Evolutionary conservation across 352 stramenopile species (phyloP).

Genomic region (Globisporangium radiosum): DNA sequence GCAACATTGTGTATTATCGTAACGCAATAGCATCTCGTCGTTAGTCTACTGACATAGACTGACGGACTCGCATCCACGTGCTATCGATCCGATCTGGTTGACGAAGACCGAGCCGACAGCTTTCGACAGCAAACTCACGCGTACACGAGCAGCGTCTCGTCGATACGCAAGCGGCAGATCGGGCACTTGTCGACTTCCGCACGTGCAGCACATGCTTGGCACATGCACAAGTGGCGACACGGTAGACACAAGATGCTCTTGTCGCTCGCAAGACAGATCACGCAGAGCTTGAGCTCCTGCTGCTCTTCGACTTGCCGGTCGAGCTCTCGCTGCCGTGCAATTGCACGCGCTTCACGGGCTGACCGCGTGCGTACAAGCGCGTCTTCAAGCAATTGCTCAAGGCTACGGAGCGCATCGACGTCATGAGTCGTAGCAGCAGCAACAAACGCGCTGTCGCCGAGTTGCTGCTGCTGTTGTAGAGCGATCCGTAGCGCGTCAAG

Average conservation of each 20-base stretch:
- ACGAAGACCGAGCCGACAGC: too few species aligned
- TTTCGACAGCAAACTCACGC: conserved; percentile 25
- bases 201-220: conserved; percentile 58
- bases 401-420: conserved; percentile 63
- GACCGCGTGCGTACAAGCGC: conserved; percentile 45
- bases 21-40: too few species aligned
- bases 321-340: conserved; percentile 70
- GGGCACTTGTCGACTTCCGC: conserved; percentile 74
- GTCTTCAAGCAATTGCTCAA: conserved; percentile 63
- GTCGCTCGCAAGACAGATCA: conserved; percentile 76
- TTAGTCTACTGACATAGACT: too few species aligned
- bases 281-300: conserved; percentile 81
- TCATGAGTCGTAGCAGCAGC: conserved; percentile 6
- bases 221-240: conserved; percentile 79
- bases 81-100: too few species aligned
- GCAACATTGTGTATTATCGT: too few species aligned
- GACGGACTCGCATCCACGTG: too few species aligned
- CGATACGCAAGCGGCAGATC: conserved; percentile 77
- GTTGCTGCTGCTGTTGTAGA: conserved; percentile 20
- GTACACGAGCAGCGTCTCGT: conserved; percentile 81
- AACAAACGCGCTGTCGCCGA: conserved; percentile 12
- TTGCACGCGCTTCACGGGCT: conserved; percentile 65
- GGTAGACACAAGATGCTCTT: conserved; percentile 83
- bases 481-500: conserved; percentile 24
- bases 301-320: conserved; percentile 72